Evolutionary conservation across 768 basidiomycete genomes (phyloP).

Genomic region (Leccinum sublutescens): DNA sequence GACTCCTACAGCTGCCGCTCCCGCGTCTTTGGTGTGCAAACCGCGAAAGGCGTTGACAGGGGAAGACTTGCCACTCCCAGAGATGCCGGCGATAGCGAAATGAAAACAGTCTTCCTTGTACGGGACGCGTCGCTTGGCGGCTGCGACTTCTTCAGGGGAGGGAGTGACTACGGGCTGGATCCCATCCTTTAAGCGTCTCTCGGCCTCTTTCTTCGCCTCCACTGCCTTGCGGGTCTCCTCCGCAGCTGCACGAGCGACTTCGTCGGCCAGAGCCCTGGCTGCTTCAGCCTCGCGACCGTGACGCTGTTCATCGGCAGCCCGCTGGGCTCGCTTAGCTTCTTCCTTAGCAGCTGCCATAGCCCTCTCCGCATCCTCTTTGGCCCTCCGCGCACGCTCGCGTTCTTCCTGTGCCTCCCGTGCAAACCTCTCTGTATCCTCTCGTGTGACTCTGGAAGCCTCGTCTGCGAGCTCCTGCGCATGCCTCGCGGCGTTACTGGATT

Average conservation of each 20-base stretch:
- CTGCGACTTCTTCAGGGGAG: conserved; percentile 17
- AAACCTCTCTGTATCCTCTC: conserved; percentile 9
- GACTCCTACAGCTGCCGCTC: conserved; percentile 30
- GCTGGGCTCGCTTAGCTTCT: not conserved
- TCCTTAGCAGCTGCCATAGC: conserved; percentile 7
- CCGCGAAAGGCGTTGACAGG: conserved; percentile 37
- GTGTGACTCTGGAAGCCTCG: conserved; percentile 1
- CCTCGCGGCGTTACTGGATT: not conserved
- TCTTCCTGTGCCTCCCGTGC: conserved; percentile 9
- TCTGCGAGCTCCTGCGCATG: conserved; percentile 5
- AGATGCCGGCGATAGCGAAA: conserved; percentile 33
- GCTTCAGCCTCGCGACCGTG: not conserved
- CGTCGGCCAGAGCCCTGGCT: not conserved
- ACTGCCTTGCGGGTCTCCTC: no score
- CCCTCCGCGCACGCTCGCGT: not conserved
- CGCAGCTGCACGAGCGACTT: not conserved
- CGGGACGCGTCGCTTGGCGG: conserved; percentile 16
- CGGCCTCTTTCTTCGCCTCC: no score
- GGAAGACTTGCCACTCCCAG: conserved; percentile 37
- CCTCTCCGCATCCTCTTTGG: conserved; percentile 6
- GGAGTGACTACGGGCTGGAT: conserved; percentile 28
- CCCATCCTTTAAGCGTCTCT: conserved; percentile 17
- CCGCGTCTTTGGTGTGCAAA: conserved; percentile 16
- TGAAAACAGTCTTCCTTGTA: conserved; percentile 30
- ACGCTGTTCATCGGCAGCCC: not conserved